Evolutionary conservation across 179 eudicot species (phyloP).

Genomic region (Beta corolliflora): DNA sequence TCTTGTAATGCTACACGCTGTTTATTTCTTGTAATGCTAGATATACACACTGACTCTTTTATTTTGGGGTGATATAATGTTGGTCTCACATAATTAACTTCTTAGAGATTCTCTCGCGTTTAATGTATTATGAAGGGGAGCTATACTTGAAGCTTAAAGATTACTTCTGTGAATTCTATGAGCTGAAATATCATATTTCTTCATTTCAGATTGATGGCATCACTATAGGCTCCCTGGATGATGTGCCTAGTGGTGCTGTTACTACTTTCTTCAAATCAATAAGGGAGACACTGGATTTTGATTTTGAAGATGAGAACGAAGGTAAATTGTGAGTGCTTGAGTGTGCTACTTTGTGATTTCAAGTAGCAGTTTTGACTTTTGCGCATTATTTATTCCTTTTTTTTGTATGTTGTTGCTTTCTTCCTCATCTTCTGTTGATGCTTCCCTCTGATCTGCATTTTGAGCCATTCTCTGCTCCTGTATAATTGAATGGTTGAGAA

Average conservation of each 20-base stretch:
- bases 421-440: neutral
- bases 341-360: neutral
- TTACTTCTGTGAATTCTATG: neutral
- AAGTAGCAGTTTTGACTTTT: too few relatives aligned
- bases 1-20: neutral
- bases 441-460: neutral
- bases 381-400: neutral
- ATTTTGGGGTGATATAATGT: neutral
- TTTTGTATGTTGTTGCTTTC: neutral
- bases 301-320: slow-evolving; percentile 96
- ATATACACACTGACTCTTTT: neutral
- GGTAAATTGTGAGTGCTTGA: slow-evolving; percentile 46
- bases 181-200: slow-evolving; percentile 13
- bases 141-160: neutral
- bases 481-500: neutral
- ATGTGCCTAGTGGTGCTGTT: slow-evolving; percentile 74
- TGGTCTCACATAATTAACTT: too few relatives aligned
- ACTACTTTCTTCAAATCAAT: slow-evolving; percentile 77
- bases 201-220: slow-evolving; percentile 72
- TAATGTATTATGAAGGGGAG: neutral
- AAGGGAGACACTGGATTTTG: slow-evolving; percentile 89
- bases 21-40: neutral
- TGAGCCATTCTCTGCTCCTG: neutral
- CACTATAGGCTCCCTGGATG: slow-evolving; percentile 84
- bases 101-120: neutral